Evolutionary conservation across 805 yeast species (phyloP).

Genomic region (Priceomyces fermenticarens): DNA sequence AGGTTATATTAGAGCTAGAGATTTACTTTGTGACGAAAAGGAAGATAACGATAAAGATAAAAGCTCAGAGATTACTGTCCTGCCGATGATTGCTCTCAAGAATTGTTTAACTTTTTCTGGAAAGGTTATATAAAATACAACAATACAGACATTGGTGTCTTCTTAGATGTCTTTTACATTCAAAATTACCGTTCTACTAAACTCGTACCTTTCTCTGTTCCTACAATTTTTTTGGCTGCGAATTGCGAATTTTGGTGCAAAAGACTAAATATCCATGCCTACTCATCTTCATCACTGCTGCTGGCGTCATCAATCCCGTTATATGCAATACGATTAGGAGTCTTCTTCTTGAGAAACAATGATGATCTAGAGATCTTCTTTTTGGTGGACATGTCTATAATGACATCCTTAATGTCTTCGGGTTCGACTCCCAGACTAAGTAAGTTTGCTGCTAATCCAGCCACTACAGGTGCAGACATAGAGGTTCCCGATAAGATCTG

Average conservation of each 20-base stretch:
- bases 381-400: constrained; percentile 46
- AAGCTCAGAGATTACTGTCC: too few relatives aligned
- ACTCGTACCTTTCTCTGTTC: too few relatives aligned
- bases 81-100: too few relatives aligned
- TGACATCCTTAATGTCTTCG: constrained; percentile 34
- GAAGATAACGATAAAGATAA: too few relatives aligned
- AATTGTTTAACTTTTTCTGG: too few relatives aligned
- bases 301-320: constrained; percentile 19
- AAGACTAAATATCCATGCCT: background rate
- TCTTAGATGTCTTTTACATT: too few relatives aligned
- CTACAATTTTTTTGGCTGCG: too few relatives aligned
- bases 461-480: constrained; percentile 75
- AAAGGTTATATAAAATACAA: too few relatives aligned
- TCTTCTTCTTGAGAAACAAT: constrained; percentile 44
- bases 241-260: too few relatives aligned
- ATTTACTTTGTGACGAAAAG: too few relatives aligned
- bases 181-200: too few relatives aligned
- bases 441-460: constrained; percentile 60
- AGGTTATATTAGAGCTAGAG: constrained; percentile 51
- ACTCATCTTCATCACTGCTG: constrained; percentile 2
- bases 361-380: constrained; percentile 48
- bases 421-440: constrained; percentile 50
- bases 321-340: constrained; percentile 58
- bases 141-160: too few relatives aligned
- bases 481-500: constrained; percentile 67